Conservation (phyloP, 2,329 filamentous ascomycete genomes). For the Fusarium sarcochroum region DNA sequence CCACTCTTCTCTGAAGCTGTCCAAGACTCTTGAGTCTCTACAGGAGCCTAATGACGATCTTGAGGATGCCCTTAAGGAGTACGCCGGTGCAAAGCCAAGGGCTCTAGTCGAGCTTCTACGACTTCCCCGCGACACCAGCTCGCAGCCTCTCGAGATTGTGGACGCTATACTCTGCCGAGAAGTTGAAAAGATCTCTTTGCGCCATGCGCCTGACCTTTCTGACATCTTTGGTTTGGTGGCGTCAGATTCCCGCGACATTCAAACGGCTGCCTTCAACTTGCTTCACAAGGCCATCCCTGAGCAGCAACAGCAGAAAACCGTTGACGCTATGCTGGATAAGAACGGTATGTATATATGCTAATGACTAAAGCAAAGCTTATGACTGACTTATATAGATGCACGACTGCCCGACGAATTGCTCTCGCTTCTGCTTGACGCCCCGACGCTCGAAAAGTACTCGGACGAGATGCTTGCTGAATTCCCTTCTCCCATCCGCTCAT, state of each 20-base stretch:
- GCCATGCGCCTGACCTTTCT: slow-evolving; percentile 72
- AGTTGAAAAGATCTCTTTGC: slow-evolving; percentile 73
- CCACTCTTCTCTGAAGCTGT: slow-evolving; percentile 80
- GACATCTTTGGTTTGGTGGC: slow-evolving; percentile 83
- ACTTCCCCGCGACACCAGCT: slow-evolving; percentile 58
- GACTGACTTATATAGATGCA: slow-evolving; percentile 62
- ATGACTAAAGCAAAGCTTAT: rapidly evolving
- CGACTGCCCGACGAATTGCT: slow-evolving; percentile 86
- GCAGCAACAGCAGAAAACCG: slow-evolving; percentile 83
- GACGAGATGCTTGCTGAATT: slow-evolving; percentile 77
- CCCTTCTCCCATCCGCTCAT: slow-evolving; percentile 79
- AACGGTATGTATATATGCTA: slow-evolving; percentile 57
- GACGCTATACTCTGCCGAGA: slow-evolving; percentile 81
- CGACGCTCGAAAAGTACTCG: slow-evolving; percentile 76
- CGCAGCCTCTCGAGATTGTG: slow-evolving; percentile 80
- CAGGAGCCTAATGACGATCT: slow-evolving; percentile 89
- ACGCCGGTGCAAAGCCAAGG: slow-evolving; percentile 67
- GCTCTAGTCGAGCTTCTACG: slow-evolving; percentile 76
- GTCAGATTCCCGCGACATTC: slow-evolving; percentile 80
- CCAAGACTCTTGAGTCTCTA: slow-evolving; percentile 72
- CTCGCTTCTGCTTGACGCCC: slow-evolving; percentile 84
- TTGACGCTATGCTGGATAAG: slow-evolving; percentile 82
- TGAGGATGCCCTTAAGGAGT: slow-evolving; percentile 77
- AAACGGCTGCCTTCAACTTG: slow-evolving; percentile 84
- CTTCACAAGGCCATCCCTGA: slow-evolving; percentile 85